phyloP scores from a whole-genome alignment of 129 eudicot species.

The Helichrysum umbraculigerum region DNA sequence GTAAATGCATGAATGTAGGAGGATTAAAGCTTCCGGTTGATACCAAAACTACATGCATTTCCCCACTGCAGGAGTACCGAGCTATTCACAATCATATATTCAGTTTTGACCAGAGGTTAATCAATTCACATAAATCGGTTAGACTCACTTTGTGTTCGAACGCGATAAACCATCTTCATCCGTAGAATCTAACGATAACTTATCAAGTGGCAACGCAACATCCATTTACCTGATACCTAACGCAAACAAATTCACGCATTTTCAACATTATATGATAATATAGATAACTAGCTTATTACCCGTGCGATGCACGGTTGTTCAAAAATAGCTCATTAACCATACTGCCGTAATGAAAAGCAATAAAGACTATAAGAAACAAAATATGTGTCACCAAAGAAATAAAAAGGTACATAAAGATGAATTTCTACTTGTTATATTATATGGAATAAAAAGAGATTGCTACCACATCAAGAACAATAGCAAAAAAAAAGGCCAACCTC shows the following conservation, averaged over 20 bases:
- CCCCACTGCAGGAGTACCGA: conserved; percentile 37
- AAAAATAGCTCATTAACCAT: no score
- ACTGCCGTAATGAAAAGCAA: no score
- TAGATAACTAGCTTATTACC: no score
- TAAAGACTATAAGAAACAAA: no score
- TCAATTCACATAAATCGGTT: not conserved
- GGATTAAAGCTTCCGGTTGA: conserved; percentile 97
- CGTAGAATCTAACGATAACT: conserved; percentile 31
- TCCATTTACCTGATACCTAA: conserved; percentile 37
- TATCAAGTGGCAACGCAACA: conserved; percentile 54
- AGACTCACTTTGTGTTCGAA: conserved; percentile 40
- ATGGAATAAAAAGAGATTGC: no score
- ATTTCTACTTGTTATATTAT: no score
- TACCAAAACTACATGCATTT: conserved; percentile 58
- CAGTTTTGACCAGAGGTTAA: not conserved
- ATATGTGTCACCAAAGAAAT: no score
- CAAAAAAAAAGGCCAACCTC: no score
- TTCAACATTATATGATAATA: not conserved
- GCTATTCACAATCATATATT: not conserved
- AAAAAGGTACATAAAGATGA: no score
- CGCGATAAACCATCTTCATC: conserved; percentile 29
- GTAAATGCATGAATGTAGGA: conserved; percentile 94
- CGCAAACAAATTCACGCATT: not conserved
- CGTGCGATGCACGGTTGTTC: no score
- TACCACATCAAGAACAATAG: no score